These are phyloP conservation scores for Phoma sp. DNA, from an alignment of 2,329 filamentous ascomycete genomes.

Conservation along the genomic window DNA sequence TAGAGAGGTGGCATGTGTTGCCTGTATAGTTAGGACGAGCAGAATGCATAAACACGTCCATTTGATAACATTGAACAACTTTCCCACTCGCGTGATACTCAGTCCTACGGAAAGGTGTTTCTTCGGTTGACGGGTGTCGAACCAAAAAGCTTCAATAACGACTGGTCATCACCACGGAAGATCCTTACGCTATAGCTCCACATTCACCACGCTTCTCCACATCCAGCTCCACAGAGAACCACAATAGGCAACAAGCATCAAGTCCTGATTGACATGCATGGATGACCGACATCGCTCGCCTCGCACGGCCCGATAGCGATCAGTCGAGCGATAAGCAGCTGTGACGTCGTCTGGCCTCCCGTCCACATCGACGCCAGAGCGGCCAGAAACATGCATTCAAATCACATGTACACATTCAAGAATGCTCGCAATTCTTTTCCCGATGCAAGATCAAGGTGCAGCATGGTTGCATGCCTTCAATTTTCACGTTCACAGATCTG, in stretches of 20 bases:
- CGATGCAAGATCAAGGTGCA: background rate
- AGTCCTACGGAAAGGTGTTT: background rate
- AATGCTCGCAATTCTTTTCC: background rate
- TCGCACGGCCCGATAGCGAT: background rate
- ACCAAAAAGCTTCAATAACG: slow-evolving; percentile 5
- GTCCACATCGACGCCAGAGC: background rate
- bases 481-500: background rate
- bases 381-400: background rate
- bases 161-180: slow-evolving; percentile 1
- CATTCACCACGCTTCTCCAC: slow-evolving; percentile 7
- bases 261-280: slow-evolving; percentile 6
- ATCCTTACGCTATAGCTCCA: slow-evolving; percentile 10
- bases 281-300: slow-evolving; percentile 14
- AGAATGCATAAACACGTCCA: slow-evolving; percentile 5
- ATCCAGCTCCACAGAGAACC: background rate
- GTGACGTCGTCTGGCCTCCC: slow-evolving; percentile 10
- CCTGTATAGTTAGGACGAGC: slow-evolving; percentile 13
- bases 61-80: background rate
- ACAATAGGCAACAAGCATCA: slow-evolving; percentile 5
- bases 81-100: background rate
- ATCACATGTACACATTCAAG: background rate
- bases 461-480: background rate
- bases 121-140: background rate
- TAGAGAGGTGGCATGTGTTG: slow-evolving; percentile 5
- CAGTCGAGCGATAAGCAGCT: slow-evolving; percentile 6